Percentiles rank a stretch among this genome's conserved stretches.
These are phyloP conservation scores for Quercus mongolica DNA, from an alignment of 306 rosid species.

Conservation along the genomic window DNA sequence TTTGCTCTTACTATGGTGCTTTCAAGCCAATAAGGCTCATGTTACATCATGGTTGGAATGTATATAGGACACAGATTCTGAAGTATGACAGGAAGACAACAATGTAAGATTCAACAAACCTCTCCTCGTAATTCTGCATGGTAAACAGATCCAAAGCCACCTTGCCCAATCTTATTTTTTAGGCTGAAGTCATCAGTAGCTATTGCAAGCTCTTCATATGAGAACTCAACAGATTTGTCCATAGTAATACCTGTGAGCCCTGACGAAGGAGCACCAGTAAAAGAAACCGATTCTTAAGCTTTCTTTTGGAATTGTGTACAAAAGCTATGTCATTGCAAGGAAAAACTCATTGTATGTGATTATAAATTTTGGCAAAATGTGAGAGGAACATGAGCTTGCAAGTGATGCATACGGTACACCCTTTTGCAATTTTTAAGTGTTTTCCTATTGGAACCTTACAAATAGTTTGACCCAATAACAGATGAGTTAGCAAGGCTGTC, in stretches of 20 bases:
- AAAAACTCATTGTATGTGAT: not conserved
- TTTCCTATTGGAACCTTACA: not conserved
- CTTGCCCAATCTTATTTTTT: conserved; percentile 59
- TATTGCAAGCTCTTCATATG: conserved; percentile 66
- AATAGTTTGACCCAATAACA: not conserved
- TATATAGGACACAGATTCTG: not conserved
- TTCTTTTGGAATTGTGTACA: conserved; percentile 2
- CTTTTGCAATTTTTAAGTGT: not conserved
- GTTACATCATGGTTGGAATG: not conserved
- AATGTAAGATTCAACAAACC: conserved; percentile 32
- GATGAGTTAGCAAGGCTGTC: not conserved
- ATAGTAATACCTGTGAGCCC: conserved; percentile 58
- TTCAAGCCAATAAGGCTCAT: not conserved
- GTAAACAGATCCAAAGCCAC: conserved; percentile 73
- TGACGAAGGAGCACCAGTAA: conserved; percentile 23
- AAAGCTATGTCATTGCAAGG: not conserved
- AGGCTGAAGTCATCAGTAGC: conserved; percentile 53
- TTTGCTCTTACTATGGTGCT: not conserved
- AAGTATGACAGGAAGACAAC: not conserved
- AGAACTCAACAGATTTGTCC: conserved; percentile 73
- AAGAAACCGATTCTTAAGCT: conserved; percentile 29
- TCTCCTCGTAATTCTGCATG: conserved; percentile 68
- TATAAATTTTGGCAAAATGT: not conserved
- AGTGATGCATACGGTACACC: not conserved
- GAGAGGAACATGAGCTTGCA: not conserved